Conservation (phyloP, 1,139 yeast species). For the Candida glucosophila region DNA sequence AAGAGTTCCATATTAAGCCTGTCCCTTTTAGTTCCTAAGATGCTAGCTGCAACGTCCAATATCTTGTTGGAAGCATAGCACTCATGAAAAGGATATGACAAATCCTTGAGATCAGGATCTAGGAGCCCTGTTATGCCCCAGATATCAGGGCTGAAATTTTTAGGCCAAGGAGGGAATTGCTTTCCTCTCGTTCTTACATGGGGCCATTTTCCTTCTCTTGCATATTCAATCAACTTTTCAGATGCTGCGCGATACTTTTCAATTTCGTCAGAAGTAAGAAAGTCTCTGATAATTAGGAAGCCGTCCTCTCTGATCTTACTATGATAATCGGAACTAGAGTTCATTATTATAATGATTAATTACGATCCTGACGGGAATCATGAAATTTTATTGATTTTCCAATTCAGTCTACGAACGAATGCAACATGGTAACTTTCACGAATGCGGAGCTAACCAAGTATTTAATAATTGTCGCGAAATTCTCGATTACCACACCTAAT, state of each 20-base stretch:
- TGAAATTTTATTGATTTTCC: no score
- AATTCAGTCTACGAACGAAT: no score
- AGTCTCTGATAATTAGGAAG: constrained; percentile 33
- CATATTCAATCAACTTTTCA: constrained; percentile 32
- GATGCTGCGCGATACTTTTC: constrained; percentile 29
- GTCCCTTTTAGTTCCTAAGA: constrained; percentile 30
- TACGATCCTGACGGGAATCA: no score
- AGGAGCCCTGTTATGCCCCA: constrained; percentile 49
- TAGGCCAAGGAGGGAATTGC: constrained; percentile 56
- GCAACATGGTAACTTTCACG: no score
- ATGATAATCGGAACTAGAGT: no score
- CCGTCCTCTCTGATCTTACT: constrained; percentile 37
- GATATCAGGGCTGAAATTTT: constrained; percentile 44
- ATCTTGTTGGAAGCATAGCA: constrained; percentile 37
- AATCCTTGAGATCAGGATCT: constrained; percentile 39
- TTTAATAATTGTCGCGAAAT: no score
- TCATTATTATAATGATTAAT: no score
- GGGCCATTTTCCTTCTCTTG: constrained; percentile 46
- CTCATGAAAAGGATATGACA: constrained; percentile 33
- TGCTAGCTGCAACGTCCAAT: constrained; percentile 34
- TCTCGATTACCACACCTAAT: no score
- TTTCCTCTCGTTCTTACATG: constrained; percentile 46
- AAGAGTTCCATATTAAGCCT: constrained; percentile 43
- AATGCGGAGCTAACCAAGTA: no score
- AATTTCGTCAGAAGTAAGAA: constrained; percentile 35